A percentile compares a stretch with the other conserved stretches of the same genome.
Conservation (phyloP, 2,329 filamentous ascomycete species). For the Talaromyces verruculosus region DNA sequence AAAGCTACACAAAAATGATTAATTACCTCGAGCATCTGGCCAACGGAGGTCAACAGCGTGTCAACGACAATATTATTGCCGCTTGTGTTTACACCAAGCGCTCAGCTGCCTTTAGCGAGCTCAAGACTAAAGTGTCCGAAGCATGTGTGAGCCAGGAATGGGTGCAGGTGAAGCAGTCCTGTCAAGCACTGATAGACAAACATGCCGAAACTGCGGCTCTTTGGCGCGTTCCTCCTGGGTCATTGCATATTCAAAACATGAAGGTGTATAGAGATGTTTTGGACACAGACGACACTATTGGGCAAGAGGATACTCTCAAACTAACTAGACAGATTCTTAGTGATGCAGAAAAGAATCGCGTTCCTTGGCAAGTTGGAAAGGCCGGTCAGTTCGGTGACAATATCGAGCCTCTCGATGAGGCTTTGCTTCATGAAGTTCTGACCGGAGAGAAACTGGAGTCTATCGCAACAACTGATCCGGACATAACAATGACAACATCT, state of each 20-base stretch:
- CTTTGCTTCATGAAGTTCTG: neutral
- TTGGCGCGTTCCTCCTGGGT: neutral
- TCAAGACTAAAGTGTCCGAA: constrained; percentile 15
- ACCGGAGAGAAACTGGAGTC: neutral
- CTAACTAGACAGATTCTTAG: neutral
- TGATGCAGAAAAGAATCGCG: neutral
- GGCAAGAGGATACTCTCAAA: neutral
- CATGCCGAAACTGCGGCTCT: constrained; percentile 12
- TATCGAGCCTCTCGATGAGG: neutral
- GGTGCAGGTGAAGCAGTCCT: constrained; percentile 9
- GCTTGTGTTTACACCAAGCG: constrained; percentile 17
- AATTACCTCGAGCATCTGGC: constrained; percentile 18
- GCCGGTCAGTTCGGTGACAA: neutral
- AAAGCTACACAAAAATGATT: constrained; percentile 15
- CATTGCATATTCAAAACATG: neutral
- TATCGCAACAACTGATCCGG: neutral
- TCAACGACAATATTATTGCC: constrained; percentile 5
- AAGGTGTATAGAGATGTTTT: neutral
- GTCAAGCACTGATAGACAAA: constrained; percentile 14
- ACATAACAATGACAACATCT: neutral
- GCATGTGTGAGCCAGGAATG: constrained; percentile 11
- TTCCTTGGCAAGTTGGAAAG: constrained; percentile 1
- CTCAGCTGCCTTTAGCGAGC: constrained; percentile 15
- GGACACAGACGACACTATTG: neutral
- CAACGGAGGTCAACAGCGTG: constrained; percentile 11